Conservation (phyloP, 2,329 filamentous ascomycete species). For the Sclerotinia sclerotiorum region DNA sequence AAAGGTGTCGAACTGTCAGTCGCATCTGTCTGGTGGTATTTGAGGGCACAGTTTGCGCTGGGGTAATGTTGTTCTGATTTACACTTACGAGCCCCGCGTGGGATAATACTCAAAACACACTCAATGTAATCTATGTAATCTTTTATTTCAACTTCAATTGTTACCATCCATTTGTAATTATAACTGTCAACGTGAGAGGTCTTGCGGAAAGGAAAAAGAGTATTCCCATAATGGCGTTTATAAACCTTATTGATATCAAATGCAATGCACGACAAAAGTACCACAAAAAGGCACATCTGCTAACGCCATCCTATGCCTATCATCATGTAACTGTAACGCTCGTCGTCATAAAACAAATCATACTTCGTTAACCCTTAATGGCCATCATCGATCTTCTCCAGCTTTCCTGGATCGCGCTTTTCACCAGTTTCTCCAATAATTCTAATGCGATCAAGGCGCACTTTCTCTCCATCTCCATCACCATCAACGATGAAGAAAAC, state of each 20-base stretch:
- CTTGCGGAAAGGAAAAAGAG: background rate
- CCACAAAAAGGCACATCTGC: slow-evolving; percentile 23
- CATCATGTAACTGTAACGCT: slow-evolving; percentile 12
- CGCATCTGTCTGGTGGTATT: background rate
- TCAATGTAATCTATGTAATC: background rate
- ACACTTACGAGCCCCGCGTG: too few species aligned
- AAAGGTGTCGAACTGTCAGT: background rate
- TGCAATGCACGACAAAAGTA: slow-evolving; percentile 21
- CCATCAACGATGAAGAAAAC: slow-evolving; percentile 88
- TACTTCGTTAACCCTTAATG: slow-evolving; percentile 48
- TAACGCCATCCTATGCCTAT: slow-evolving; percentile 31
- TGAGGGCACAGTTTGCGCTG: background rate
- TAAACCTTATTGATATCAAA: background rate
- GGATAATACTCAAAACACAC: background rate
- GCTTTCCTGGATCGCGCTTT: slow-evolving; percentile 88
- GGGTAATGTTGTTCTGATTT: background rate
- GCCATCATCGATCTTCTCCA: slow-evolving; percentile 90
- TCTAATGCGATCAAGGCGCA: slow-evolving; percentile 74
- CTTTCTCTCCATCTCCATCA: slow-evolving; percentile 78
- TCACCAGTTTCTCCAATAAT: slow-evolving; percentile 87
- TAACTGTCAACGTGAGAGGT: background rate
- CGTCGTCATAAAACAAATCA: slow-evolving; percentile 22
- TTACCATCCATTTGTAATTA: background rate
- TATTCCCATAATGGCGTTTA: slow-evolving; percentile 3
- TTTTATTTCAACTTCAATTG: background rate